Base-by-base conservation (phyloP, 345 rosid genomes). In the Hibiscus trionum region DNA sequence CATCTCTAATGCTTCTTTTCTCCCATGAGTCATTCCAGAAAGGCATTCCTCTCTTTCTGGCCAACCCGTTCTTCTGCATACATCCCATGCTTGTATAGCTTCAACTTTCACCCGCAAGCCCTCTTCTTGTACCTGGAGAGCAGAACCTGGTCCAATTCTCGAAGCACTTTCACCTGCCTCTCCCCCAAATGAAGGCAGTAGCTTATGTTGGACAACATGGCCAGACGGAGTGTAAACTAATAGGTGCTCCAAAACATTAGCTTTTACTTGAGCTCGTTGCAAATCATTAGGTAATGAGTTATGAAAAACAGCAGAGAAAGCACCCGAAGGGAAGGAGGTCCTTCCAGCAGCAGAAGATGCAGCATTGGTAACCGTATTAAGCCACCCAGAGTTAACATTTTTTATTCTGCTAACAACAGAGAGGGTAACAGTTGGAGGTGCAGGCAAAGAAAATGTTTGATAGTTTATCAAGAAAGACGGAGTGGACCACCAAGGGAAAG, bases 401-500 rank as follows among this genome's bases (percentile, higher is more conserved):
- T 88, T 91, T 73, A 94, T 90, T 85, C 99, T 90, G 93, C 97
- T 92, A 72, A 90, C 93, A 56, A 92, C 97, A 42, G 97, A 88
- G 47, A 94, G 91, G 61, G 86, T 69, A 80, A 88, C 80, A 33
- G 92, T 53, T 53, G 58, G 89, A 24, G 86, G 86, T 59, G 95
- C 90, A 0, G 97, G 87, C 53, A 85, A 75, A 61, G 80, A 71
- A 70, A 85, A 80, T 50, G 55, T 50, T 14, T 50, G 55, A 12
- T 50, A 50, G 55, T 50, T 50, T 50, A 15, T 15, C n/a, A 50
- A 16, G n/a, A 50, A 50, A 50, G 16, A 50, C 4, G 55, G 55
- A 50, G 55, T 50, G 55, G 83, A 82, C 97, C 97, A 87, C 97
- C 98, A 93, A 78, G 70, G 50, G 95, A 83, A 57, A 82, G 62